Conservation (phyloP, 495 filamentous ascomycete species). For the Hypoxylon fuscum region DNA sequence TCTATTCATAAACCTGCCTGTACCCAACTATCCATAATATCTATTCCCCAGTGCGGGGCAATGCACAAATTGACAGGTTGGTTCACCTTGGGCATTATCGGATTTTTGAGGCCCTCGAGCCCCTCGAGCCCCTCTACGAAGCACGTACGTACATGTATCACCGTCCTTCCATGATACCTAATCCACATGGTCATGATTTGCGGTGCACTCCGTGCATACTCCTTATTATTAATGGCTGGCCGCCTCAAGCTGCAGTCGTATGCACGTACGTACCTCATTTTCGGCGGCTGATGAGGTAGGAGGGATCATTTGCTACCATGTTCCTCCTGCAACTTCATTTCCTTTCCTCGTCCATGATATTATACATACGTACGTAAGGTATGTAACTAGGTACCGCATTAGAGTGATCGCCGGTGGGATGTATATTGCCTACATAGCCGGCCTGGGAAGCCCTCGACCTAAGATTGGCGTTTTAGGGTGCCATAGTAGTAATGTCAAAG, state of each 20-base stretch:
- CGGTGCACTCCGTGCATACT: too few relatives aligned
- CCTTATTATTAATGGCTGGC: slow-evolving; percentile 9
- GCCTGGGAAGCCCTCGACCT: slow-evolving; percentile 8
- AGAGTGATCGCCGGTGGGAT: slow-evolving; percentile 15
- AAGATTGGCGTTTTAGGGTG: slow-evolving; percentile 13
- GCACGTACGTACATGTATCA: slow-evolving; percentile 3
- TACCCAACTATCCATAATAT: slow-evolving; percentile 11
- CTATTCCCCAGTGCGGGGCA: slow-evolving; percentile 31
- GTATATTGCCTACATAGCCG: slow-evolving; percentile 24
- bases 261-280: slow-evolving; percentile 8
- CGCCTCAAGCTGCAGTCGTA: slow-evolving; percentile 22
- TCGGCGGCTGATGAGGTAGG: slow-evolving; percentile 36
- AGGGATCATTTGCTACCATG: slow-evolving; percentile 12
- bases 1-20: slow-evolving; percentile 1
- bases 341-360: too few relatives aligned
- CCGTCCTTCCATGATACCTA: slow-evolving; percentile 26
- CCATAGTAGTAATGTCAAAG: slow-evolving; percentile 28
- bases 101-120: too few relatives aligned
- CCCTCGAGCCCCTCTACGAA: background rate
- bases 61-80: slow-evolving; percentile 4
- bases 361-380: too few relatives aligned
- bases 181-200: background rate
- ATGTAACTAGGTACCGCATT: slow-evolving; percentile 7
- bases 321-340: slow-evolving; percentile 1
- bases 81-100: background rate